Percentiles rank a stretch among this genome's conserved stretches.
These are phyloP conservation scores for Metroxylon sagu DNA, from an alignment of 176 grass and related monocot genomes.

Conservation along the genomic window DNA sequence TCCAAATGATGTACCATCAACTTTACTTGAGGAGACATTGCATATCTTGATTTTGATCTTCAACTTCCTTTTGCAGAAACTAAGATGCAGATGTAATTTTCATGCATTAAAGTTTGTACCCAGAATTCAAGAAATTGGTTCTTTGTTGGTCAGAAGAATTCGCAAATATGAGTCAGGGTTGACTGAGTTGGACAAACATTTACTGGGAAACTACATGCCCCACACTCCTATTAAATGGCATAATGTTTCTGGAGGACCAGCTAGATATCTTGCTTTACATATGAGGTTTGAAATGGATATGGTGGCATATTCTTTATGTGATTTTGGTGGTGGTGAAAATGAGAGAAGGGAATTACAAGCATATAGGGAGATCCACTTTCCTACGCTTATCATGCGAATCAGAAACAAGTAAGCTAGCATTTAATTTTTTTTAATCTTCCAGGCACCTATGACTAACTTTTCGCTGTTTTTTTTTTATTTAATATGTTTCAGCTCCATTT, in stretches of 20 bases:
- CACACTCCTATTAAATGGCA: neutral
- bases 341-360: conserved; percentile 67
- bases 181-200: conserved; percentile 63
- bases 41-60: conserved; percentile 1
- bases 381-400: conserved; percentile 40
- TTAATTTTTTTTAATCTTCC: neutral
- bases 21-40: neutral
- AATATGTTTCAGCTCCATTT: conserved; percentile 35
- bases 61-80: conserved; percentile 35
- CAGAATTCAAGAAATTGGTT: conserved; percentile 52
- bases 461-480: neutral
- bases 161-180: conserved; percentile 38
- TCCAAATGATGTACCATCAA: neutral
- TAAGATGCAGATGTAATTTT: conserved; percentile 95
- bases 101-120: conserved; percentile 87
- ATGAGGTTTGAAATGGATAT: conserved; percentile 98
- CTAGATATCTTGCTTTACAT: conserved; percentile 71
- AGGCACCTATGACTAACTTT: neutral
- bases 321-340: conserved; percentile 75
- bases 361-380: conserved; percentile 83
- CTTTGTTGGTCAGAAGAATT: conserved; percentile 71
- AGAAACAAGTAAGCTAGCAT: conserved; percentile 41
- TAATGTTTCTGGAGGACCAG: conserved; percentile 14
- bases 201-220: conserved; percentile 53
- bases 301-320: conserved; percentile 93